phyloP scores from a whole-genome alignment of 164 flowering plant genomes.

The Umbilicus rupestris region DNA sequence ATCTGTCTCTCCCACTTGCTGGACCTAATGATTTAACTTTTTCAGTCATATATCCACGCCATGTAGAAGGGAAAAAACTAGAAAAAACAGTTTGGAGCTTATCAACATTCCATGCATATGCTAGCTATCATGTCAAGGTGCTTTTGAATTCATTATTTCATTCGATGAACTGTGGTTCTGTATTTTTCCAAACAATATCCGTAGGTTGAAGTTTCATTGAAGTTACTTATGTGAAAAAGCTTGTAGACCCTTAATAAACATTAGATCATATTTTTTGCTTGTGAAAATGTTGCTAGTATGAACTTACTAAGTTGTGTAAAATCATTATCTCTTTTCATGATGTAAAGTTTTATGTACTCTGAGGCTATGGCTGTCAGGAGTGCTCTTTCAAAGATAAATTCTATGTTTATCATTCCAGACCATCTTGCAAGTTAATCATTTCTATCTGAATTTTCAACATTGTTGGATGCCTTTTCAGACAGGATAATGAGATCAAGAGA shows the following conservation, averaged over 20 bases:
- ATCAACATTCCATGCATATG: conserved; percentile 92
- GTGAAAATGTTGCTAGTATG: not conserved
- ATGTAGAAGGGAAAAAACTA: conserved; percentile 79
- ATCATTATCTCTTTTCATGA: too few relatives aligned
- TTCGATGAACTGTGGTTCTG: not conserved
- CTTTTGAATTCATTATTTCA: conserved; percentile 9
- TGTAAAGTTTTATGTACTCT: not conserved
- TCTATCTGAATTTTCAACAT: too few relatives aligned
- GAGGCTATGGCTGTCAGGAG: too few relatives aligned
- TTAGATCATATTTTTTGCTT: not conserved
- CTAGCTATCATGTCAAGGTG: conserved; percentile 95
- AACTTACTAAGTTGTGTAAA: not conserved
- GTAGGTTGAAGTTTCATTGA: not conserved
- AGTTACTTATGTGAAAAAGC: not conserved
- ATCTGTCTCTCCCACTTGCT: conserved; percentile 7
- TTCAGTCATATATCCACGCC: conserved; percentile 86
- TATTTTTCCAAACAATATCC: not conserved
- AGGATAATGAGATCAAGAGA: too few relatives aligned
- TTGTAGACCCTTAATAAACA: too few relatives aligned
- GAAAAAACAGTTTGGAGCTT: conserved; percentile 88
- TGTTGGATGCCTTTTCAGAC: too few relatives aligned
- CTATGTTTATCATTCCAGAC: too few relatives aligned
- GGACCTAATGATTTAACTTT: conserved; percentile 1
- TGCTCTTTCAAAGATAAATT: too few relatives aligned
- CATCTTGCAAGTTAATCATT: too few relatives aligned